Conservation (phyloP, 2,329 filamentous ascomycete species). For the Shiraia bambusicola region DNA sequence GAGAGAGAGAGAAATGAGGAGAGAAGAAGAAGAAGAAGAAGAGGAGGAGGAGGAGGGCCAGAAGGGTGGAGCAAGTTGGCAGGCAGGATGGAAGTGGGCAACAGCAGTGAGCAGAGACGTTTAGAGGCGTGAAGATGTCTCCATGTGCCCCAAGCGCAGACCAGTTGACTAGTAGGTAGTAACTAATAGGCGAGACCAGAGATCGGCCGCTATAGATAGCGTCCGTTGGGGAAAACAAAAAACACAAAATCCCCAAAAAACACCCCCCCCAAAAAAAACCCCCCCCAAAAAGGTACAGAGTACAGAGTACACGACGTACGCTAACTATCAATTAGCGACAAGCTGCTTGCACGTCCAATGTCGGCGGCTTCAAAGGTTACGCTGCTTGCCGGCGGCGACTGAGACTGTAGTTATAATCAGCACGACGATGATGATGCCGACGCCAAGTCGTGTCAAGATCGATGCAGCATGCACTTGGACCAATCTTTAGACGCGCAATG, state of each 20-base stretch:
- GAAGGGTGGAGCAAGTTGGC: not conserved
- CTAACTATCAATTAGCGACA: no score
- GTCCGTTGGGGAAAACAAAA: slow-evolving; percentile 12
- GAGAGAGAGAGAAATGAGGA: not conserved
- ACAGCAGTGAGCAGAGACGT: slow-evolving; percentile 2
- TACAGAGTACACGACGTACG: no score
- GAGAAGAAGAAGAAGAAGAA: not conserved
- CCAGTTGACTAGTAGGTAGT: no score
- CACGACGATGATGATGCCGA: not conserved
- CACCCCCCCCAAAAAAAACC: no score
- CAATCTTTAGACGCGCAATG: slow-evolving; percentile 18
- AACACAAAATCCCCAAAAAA: slow-evolving; percentile 4
- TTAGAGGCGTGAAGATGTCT: not conserved
- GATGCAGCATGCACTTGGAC: no score
- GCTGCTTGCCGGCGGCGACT: no score
- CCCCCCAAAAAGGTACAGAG: no score
- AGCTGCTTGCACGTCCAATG: no score
- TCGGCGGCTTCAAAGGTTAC: no score
- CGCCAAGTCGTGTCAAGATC: not conserved
- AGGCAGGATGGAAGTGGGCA: slow-evolving; percentile 2
- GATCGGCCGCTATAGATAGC: slow-evolving; percentile 13
- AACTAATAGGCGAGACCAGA: slow-evolving; percentile 5
- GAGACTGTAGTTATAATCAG: no score
- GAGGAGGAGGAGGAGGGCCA: not conserved
- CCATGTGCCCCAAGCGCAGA: slow-evolving; percentile 2